Base-by-base conservation (phyloP, 495 filamentous ascomycete genomes). In the Hyaloscypha finlandica region DNA sequence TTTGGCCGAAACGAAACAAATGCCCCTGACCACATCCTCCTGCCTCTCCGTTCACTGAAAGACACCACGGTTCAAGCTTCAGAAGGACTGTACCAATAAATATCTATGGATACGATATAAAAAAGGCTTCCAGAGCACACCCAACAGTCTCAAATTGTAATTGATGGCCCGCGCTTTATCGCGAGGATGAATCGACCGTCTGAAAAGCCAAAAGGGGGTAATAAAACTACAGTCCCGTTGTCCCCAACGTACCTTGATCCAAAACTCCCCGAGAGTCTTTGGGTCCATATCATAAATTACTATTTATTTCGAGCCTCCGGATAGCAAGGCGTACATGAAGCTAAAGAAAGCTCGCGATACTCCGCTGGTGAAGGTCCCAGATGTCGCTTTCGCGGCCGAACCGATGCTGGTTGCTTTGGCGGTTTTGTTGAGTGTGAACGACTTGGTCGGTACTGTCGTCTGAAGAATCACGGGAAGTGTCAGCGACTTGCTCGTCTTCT, bases 131-230 rank as follows among this genome's bases (percentile, higher is more conserved):
- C 42, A 48, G 42, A 48, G 42, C 42, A 16, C 14, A 54, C 3
- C 31, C 39, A 57, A 33, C 8, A 14, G 52, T 12, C 62, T 22
- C 42, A 11, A 45, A 45, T 62, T 51, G 45, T 14, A 55, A 52
- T 56, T 42, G 52, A 55, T 55, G 61, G 33, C 62, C 62, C 32
- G 62, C 62, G 58, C 62, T 57, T 22, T 30, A 64, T 64, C 58
- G 58, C 62, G 58, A 45, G 6, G 62, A 57, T 52, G 62, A 55
- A 51, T 64, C 62, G 35, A 64, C 52, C 62, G 62, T 64, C 62
- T 53, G 52, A 37, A 37, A 37, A 37, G 19, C 62, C 37, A 62
- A 39, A 62, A 51, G 19, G 42, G 29, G 33, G 14, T 52, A 12
- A 48, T 29, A 62, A 30, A 62, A 45, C 20, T 25, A 19, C 42